Percentiles rank a stretch among this genome's conserved stretches.
Evolutionary conservation across 257 asterid genomes (phyloP).

Genomic region (Asclepias syriaca): DNA sequence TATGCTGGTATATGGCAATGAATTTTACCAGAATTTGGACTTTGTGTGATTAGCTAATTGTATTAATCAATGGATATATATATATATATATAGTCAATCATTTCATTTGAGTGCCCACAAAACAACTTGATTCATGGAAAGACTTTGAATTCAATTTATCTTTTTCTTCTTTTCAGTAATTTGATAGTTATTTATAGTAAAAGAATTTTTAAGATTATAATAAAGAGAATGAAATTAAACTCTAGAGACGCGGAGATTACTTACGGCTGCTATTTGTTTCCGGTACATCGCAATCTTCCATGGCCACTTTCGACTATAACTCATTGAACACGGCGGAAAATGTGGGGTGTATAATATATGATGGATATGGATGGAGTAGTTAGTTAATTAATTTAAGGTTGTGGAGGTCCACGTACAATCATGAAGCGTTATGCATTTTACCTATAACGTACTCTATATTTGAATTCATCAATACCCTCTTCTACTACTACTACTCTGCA

Average conservation of each 20-base stretch:
- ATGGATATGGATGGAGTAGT: not conserved
- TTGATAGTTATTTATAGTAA: too few relatives aligned
- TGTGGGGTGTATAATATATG: not conserved
- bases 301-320: not conserved
- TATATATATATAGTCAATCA: not conserved
- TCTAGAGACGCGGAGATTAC: too few relatives aligned
- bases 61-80: not conserved
- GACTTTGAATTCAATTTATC: too few relatives aligned
- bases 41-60: not conserved
- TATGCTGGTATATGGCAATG: too few relatives aligned
- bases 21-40: too few relatives aligned
- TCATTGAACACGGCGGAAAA: not conserved
- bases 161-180: too few relatives aligned
- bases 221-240: too few relatives aligned
- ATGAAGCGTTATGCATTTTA: not conserved
- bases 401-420: slow-evolving; percentile 4
- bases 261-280: not conserved
- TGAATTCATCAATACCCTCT: not conserved
- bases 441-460: not conserved
- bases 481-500: not conserved
- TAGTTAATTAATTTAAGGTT: not conserved
- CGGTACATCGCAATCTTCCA: too few relatives aligned
- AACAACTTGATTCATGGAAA: too few relatives aligned
- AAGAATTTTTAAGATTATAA: too few relatives aligned
- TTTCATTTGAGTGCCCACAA: not conserved